phyloP scores from a whole-genome alignment of 2,329 filamentous ascomycete genomes.

The Dichotomopilus funicola region DNA sequence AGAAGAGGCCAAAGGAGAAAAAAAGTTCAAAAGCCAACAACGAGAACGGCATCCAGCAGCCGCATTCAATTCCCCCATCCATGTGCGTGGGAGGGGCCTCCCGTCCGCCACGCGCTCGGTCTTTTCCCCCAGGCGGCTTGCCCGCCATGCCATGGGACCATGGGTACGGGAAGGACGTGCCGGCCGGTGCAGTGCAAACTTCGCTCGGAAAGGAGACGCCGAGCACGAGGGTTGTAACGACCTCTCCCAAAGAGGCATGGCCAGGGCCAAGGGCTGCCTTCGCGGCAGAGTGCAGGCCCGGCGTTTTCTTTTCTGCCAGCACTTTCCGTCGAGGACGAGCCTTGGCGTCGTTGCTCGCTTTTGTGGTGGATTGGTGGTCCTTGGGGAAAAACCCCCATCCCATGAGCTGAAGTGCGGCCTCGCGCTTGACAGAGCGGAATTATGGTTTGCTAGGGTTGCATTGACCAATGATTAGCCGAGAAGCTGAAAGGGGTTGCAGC shows the following conservation, averaged over 20 bases:
- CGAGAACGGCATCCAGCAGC: no score
- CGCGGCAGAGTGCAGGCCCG: conserved; percentile 1
- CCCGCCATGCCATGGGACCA: no score
- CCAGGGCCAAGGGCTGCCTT: background rate
- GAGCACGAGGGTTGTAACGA: background rate
- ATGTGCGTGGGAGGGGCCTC: background rate
- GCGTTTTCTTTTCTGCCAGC: conserved; percentile 3
- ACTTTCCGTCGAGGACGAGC: no score
- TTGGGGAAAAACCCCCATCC: no score
- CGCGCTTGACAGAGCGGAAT: background rate
- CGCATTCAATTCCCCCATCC: no score
- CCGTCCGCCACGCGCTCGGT: background rate
- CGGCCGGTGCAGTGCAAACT: background rate
- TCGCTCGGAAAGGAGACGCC: background rate
- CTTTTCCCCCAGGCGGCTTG: no score
- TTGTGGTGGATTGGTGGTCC: no score
- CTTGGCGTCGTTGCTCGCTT: no score
- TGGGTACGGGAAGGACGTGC: no score
- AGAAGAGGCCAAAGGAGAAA: background rate
- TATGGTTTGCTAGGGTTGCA: background rate
- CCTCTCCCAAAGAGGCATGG: conserved; percentile 7
- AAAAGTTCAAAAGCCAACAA: no score
- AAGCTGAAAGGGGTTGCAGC: background rate
- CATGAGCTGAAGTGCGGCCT: conserved; percentile 16
- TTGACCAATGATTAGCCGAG: conserved; percentile 6